These are phyloP conservation scores for Carex myosuroides DNA, from an alignment of 176 grass and related monocot genomes.

Conservation along the genomic window DNA sequence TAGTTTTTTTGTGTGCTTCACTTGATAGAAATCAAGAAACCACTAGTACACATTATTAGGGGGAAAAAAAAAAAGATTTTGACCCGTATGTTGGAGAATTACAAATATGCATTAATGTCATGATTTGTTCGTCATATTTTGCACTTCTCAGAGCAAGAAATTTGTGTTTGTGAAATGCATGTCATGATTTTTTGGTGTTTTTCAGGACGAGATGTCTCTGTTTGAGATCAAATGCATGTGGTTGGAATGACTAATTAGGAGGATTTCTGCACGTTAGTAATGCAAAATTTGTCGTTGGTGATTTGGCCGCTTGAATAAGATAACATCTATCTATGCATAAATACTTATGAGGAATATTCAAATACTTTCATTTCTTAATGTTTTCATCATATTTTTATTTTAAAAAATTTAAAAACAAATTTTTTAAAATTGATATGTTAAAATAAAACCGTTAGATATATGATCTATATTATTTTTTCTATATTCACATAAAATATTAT, in stretches of 20 bases:
- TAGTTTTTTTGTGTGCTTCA: too few species aligned
- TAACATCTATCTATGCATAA: background rate
- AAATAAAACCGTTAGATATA: too few species aligned
- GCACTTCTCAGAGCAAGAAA: background rate
- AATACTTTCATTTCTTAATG: too few species aligned
- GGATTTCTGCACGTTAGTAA: background rate
- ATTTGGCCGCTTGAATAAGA: background rate
- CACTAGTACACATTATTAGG: background rate
- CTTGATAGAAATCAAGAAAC: background rate
- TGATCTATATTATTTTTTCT: too few species aligned
- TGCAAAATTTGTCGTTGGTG: background rate
- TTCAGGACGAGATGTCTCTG: background rate
- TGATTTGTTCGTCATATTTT: background rate
- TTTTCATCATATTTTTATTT: too few species aligned
- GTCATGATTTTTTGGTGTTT: conserved; percentile 1
- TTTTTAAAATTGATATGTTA: too few species aligned
- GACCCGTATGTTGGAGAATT: background rate
- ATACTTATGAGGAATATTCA: too few species aligned
- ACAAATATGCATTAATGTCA: background rate
- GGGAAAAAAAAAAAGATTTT: too few species aligned
- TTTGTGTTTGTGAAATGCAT: background rate
- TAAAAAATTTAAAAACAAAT: too few species aligned
- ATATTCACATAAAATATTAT: too few species aligned
- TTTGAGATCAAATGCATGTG: background rate
- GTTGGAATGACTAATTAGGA: background rate